Evolutionary conservation across 2,329 filamentous ascomycete genomes (phyloP).

Genomic region (Chrysoporthe deuterocubensis): DNA sequence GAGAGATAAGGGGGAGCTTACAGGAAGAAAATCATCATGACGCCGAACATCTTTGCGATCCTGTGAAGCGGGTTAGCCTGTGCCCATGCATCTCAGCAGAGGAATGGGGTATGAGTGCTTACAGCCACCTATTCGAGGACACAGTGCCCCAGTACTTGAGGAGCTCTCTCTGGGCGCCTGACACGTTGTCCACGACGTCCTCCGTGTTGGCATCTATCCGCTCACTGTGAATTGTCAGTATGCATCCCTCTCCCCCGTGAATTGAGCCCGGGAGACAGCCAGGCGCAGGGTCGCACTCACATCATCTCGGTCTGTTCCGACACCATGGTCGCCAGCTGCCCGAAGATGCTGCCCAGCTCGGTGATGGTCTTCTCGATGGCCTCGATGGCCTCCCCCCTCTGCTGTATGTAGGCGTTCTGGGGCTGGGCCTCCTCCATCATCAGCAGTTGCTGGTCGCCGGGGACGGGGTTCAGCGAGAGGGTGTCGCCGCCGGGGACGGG

Average conservation of each 20-base stretch:
- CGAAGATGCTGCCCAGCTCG: conserved; percentile 89
- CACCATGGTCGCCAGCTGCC: conserved; percentile 94
- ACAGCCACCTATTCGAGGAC: conserved; percentile 89
- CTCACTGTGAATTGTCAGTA: conserved; percentile 49
- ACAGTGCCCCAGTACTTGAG: conserved; percentile 97
- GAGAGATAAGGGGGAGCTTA: conserved; percentile 40
- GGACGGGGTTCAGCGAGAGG: conserved; percentile 78
- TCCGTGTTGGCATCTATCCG: conserved; percentile 97
- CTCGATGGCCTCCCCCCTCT: conserved; percentile 93
- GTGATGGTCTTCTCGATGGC: conserved; percentile 94
- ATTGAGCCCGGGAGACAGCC: neutral
- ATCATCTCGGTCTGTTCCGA: conserved; percentile 98
- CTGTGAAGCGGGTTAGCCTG: neutral
- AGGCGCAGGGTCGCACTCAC: conserved; percentile 7
- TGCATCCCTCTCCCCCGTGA: neutral
- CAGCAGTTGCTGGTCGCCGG: conserved; percentile 84
- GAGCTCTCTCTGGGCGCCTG: conserved; percentile 90
- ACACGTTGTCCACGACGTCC: conserved; percentile 97
- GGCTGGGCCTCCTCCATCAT: conserved; percentile 92
- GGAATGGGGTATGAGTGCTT: neutral
- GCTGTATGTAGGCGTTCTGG: conserved; percentile 86
- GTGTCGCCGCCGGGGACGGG: conserved; percentile 73
- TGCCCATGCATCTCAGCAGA: neutral
- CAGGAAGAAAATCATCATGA: conserved; percentile 93
- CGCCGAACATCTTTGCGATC: conserved; percentile 79